Base-by-base conservation (phyloP, 352 stramenopile genomes). In the Pythium phragmiticola region DNA sequence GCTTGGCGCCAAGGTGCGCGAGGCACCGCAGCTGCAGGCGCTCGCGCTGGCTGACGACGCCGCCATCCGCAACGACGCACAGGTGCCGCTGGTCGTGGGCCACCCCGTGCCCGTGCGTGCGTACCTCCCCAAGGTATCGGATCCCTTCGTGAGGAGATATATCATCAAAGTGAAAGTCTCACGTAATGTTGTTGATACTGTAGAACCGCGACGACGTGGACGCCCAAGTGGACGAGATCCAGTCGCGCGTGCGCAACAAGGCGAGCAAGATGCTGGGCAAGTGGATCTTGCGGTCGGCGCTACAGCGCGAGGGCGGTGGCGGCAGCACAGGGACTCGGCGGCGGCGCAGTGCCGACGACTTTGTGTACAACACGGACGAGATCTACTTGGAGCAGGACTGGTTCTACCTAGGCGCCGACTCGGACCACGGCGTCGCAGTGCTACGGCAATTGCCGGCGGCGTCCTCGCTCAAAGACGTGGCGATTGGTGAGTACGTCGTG, bases 311-410 rank as follows among this genome's bases (percentile, higher is more conserved):
- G 26, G 49, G 13, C 2, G 26, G 14, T 1, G 9, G 16, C 23
- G 46, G 8, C 46, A 13, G 46, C 26, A 0, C 26, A 30, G 26
- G 26, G 26, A 30, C 3, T 26, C n/a, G 21, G 1, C 51, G 34
- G 1, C 72, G 74, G 14, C 76, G 72, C 23, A 68, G 73, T 39
- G 73, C 75, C 56, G 80, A 92, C 56, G 79, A 78, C 30, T 92
- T 89, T 55, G 84, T 92, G 28, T 90, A 90, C 74, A 93, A 91
- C 71, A 84, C 84, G 57, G 82, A 91, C 55, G 84, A 93, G 63
- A 73, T 93, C 16, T 93, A 87, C 59, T 60, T 93, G 14, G 82
- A 93, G 73, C 84, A 93, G 49, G 82, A 93, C 69, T 91, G 84
- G 82, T 93, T 93, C 69, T 91, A 93, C 50, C 63, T 93, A 8